Conservation (phyloP, 352 stramenopile species). For the Phytophthora quininea region DNA sequence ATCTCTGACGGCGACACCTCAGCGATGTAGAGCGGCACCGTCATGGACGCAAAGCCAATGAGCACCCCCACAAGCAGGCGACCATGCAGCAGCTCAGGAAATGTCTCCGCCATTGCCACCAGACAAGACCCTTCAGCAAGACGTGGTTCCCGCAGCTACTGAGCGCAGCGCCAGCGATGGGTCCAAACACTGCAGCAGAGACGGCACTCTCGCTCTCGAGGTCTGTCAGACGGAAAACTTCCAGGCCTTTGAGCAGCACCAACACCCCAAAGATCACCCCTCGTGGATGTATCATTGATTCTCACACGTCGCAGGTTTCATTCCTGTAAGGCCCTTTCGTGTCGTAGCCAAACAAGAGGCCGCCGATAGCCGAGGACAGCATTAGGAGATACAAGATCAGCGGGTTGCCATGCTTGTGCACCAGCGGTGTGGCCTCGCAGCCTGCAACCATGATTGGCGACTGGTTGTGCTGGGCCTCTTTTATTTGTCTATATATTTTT, state of each 20-base stretch:
- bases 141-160: constrained; percentile 67
- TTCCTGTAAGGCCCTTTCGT: constrained; percentile 18
- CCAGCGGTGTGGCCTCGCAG: background rate
- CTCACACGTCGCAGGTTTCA: too few relatives aligned
- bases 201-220: constrained; percentile 74
- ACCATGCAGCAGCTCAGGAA: constrained; percentile 57
- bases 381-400: constrained; percentile 73
- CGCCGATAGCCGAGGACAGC: constrained; percentile 72
- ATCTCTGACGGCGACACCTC: constrained; percentile 74
- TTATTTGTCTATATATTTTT: too few relatives aligned
- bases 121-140: constrained; percentile 54
- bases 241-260: constrained; percentile 67
- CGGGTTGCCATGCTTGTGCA: constrained; percentile 23
- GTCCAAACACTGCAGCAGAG: constrained; percentile 69
- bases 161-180: constrained; percentile 63
- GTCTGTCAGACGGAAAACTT: constrained; percentile 60
- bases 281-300: too few relatives aligned
- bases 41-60: constrained; percentile 79
- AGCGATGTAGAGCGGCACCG: constrained; percentile 80
- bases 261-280: constrained; percentile 81
- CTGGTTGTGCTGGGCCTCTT: too few relatives aligned
- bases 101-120: constrained; percentile 62
- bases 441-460: too few relatives aligned
- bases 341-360: constrained; percentile 87
- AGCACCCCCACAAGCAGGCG: constrained; percentile 64